Conservation (phyloP, 345 rosid genomes). For the Pistacia integerrima region DNA sequence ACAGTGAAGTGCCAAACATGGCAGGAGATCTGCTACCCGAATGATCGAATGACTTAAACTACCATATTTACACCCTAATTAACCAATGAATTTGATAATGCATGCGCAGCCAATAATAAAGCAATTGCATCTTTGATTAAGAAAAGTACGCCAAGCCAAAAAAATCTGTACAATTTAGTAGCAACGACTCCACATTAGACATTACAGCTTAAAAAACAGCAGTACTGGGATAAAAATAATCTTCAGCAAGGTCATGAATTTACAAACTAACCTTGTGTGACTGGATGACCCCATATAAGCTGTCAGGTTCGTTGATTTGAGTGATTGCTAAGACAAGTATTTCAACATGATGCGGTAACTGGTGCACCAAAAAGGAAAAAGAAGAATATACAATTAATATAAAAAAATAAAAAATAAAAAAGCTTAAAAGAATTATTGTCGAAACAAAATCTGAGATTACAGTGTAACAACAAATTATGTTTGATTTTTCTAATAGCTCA, state of each 20-base stretch:
- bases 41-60: neutral
- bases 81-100: neutral
- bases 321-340: slow-evolving; percentile 86
- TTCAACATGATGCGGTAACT: slow-evolving; percentile 81
- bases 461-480: slow-evolving; percentile 6
- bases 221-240: neutral
- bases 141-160: neutral
- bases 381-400: neutral
- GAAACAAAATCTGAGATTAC: neutral
- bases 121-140: neutral
- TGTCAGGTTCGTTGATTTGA: slow-evolving; percentile 95
- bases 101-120: neutral
- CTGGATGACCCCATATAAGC: slow-evolving; percentile 89
- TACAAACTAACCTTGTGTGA: slow-evolving; percentile 68
- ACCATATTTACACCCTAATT: neutral
- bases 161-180: neutral
- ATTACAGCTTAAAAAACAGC: neutral
- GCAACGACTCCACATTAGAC: neutral
- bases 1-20: neutral
- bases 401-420: neutral
- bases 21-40: neutral
- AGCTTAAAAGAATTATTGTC: slow-evolving; percentile 1
- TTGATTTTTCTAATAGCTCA: neutral
- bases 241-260: slow-evolving; percentile 14
- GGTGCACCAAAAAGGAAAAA: slow-evolving; percentile 28